phyloP scores from a whole-genome alignment of 768 basidiomycete species.

The Lactifluus piperatus region DNA sequence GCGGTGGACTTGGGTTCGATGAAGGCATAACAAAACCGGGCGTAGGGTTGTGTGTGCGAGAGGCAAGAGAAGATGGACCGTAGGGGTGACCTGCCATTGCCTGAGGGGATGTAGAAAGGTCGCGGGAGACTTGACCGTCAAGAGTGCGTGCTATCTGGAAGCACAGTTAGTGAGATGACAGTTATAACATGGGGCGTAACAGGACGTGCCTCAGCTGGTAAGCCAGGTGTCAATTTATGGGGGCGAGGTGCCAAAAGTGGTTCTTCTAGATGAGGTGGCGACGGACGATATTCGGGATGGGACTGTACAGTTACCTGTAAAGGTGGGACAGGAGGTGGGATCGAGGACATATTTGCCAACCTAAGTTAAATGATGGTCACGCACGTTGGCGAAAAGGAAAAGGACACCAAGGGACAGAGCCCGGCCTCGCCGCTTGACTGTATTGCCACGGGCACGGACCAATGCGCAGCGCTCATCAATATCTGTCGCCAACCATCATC shows the following conservation, averaged over 20 bases:
- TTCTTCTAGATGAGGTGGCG: conserved; percentile 43
- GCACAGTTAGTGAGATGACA: conserved; percentile 14
- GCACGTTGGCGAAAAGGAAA: neutral
- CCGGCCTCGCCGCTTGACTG: neutral
- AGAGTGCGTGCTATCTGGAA: conserved; percentile 56
- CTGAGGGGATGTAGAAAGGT: conserved; percentile 20
- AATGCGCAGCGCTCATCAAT: no score
- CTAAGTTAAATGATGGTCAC: neutral
- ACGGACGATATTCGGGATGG: conserved; percentile 1
- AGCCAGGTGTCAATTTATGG: conserved; percentile 47
- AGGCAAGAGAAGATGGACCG: conserved; percentile 22
- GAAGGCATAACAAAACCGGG: conserved; percentile 19
- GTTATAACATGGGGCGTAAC: neutral
- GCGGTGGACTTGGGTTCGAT: neutral
- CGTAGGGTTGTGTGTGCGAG: conserved; percentile 16
- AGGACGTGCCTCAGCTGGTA: conserved; percentile 54
- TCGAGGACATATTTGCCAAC: neutral
- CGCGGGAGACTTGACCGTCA: conserved; percentile 36
- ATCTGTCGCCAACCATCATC: no score
- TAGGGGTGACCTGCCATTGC: conserved; percentile 17
- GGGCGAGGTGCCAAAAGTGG: conserved; percentile 60
- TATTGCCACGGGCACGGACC: no score
- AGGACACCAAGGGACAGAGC: no score
- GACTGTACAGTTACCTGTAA: neutral
- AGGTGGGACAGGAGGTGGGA: neutral